These are phyloP conservation scores for Penicillium riverlandense DNA, from an alignment of 495 filamentous ascomycete genomes.

Conservation along the genomic window DNA sequence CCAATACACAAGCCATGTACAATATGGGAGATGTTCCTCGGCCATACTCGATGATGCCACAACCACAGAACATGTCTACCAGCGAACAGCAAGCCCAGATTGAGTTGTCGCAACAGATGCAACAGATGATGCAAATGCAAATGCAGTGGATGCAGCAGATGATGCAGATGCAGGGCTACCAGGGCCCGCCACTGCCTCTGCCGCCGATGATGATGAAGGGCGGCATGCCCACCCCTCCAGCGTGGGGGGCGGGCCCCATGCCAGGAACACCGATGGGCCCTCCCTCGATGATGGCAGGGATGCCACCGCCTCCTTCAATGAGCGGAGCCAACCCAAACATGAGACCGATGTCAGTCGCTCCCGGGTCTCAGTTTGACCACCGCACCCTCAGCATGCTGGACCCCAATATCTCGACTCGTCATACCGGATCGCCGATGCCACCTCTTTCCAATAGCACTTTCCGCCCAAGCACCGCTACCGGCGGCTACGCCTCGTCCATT, in stretches of 20 bases:
- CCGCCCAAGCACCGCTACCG: slow-evolving; percentile 24
- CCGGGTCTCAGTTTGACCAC: slow-evolving; percentile 25
- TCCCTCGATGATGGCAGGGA: slow-evolving; percentile 6
- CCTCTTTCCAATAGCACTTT: slow-evolving; percentile 20
- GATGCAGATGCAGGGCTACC: slow-evolving; percentile 63
- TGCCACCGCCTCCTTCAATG: slow-evolving; percentile 6
- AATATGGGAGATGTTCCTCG: slow-evolving; percentile 33
- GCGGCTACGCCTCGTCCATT: slow-evolving; percentile 63
- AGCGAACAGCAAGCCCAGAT: slow-evolving; percentile 66
- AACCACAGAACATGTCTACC: slow-evolving; percentile 26
- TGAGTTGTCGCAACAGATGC: slow-evolving; percentile 84
- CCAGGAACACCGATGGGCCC: slow-evolving; percentile 8
- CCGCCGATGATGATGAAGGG: slow-evolving; percentile 13
- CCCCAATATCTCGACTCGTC: slow-evolving; percentile 55
- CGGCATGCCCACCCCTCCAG: slow-evolving; percentile 14
- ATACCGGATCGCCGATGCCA: slow-evolving; percentile 27
- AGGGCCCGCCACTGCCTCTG: slow-evolving; percentile 13
- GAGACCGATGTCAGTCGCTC: slow-evolving; percentile 15
- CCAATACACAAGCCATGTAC: slow-evolving; percentile 51
- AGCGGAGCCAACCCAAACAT: slow-evolving; percentile 10
- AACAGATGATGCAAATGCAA: slow-evolving; percentile 86
- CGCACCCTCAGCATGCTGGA: slow-evolving; percentile 81
- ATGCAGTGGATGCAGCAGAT: slow-evolving; percentile 75
- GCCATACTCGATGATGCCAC: slow-evolving; percentile 38
- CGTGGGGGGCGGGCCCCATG: slow-evolving; percentile 1